Evolutionary conservation across 768 basidiomycete species (phyloP), one percentile per base, ranked within the genome.

Genomic region (Leucocoprinus leucothites): DNA sequence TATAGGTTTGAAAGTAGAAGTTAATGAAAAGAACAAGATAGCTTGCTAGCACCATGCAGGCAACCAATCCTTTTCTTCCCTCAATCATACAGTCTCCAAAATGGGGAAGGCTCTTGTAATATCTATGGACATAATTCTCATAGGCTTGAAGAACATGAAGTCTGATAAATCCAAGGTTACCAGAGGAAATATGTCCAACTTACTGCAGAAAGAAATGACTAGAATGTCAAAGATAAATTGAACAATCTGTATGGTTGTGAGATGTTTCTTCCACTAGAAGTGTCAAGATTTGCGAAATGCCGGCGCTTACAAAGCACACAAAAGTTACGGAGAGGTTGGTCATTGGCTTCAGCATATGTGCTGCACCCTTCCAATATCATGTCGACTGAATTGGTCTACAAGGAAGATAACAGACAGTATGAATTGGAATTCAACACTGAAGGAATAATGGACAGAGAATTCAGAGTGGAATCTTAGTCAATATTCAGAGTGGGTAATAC

Each of bases 1-100:
- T 85, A 75, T 91, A 91, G 24, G 89, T 91, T 68, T 86, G 82
- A 64, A 92, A 79, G 74, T 94, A 94, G 74, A 94, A 94, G 71
- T 92, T 91, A 79, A 98, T 92, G 80, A 99, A 98, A 57, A 99
- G 83, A 64, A 85, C 82, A 51, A 99, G 85, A 74, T 98, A 98
- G 64, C 82, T 87, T 22, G 92, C 89, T 62, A 99, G 79, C 45
- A 99, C 80, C 21, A 70, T 82, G 67, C 94, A 97, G 47, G 95
- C 97, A 56, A 95, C 87, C 56, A 94, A 57, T 2, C 97, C 97
- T 51, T 96, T 91, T 14, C 73, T 71, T 71, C 96, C 92, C n/a
- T 89, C 86, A 44, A 97, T 97, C 38, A 93, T 85, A 64, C 97
- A 99, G 68, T 87, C 84, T 36, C 82, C 90, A 18, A 87, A 60